phyloP scores from a whole-genome alignment of 495 filamentous ascomycete species.

The Trichoderma gamsii region DNA sequence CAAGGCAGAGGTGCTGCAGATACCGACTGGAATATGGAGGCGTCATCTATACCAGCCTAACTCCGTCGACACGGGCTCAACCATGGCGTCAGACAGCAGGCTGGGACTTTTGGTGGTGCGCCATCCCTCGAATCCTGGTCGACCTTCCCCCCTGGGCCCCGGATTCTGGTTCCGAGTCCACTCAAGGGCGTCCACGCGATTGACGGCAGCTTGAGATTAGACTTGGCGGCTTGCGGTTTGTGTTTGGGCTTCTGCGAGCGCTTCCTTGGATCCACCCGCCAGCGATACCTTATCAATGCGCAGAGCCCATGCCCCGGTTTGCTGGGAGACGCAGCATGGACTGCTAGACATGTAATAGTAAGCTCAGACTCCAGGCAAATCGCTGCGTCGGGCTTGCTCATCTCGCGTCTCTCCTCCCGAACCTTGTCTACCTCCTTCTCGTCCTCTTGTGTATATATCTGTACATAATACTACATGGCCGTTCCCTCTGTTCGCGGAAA shows the following conservation, averaged over 20 bases:
- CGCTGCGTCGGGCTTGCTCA: not conserved
- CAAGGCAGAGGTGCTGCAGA: not conserved
- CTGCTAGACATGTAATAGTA: too few relatives aligned
- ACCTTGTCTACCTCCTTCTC: not conserved
- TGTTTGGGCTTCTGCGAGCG: not conserved
- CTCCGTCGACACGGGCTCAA: not conserved
- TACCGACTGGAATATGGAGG: not conserved
- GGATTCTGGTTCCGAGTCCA: not conserved
- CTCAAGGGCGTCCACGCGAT: constrained; percentile 1
- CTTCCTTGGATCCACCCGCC: not conserved
- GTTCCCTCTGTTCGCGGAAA: not conserved
- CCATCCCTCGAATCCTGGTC: not conserved
- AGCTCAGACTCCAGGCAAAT: not conserved
- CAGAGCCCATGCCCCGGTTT: not conserved
- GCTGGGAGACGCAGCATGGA: not conserved
- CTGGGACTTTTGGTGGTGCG: not conserved
- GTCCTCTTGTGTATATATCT: not conserved
- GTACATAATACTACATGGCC: not conserved
- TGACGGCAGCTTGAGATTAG: not conserved
- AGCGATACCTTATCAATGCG: not conserved
- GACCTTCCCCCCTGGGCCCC: not conserved
- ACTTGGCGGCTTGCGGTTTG: not conserved
- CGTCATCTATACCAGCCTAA: not conserved
- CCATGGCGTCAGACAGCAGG: too few relatives aligned
- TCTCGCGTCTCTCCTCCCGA: not conserved